These are phyloP conservation scores for Fraxinus americana DNA, from an alignment of 257 asterid genomes.

Conservation along the genomic window DNA sequence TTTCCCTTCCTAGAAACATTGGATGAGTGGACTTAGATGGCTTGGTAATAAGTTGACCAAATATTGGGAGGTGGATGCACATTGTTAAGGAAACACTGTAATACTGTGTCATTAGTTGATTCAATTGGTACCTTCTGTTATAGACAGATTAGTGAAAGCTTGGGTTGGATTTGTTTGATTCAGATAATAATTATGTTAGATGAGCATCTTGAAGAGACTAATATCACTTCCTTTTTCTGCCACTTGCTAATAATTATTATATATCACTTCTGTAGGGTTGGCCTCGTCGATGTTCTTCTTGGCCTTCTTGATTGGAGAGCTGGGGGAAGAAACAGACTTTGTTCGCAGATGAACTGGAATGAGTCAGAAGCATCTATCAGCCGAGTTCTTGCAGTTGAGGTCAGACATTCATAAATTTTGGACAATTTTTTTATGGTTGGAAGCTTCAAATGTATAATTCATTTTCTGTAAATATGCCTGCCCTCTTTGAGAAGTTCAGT, in stretches of 20 bases:
- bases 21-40: constrained; percentile 1
- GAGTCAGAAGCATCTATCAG: constrained; percentile 99
- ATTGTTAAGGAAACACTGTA: background rate
- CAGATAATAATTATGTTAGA: background rate
- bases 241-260: constrained; percentile 8
- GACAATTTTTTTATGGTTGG: background rate
- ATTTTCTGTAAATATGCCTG: background rate
- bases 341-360: constrained; percentile 95
- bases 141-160: background rate
- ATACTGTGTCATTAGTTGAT: constrained; percentile 5
- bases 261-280: constrained; percentile 66
- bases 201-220: constrained; percentile 17
- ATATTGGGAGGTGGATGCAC: background rate
- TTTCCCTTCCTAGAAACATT: background rate
- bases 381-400: constrained; percentile 95
- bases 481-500: background rate
- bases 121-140: background rate
- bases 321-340: constrained; percentile 82
- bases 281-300: constrained; percentile 96
- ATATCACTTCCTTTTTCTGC: constrained; percentile 6
- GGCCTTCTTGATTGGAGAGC: constrained; percentile 99
- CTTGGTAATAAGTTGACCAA: background rate
- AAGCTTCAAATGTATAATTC: background rate
- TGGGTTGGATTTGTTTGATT: constrained; percentile 17
- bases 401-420: constrained; percentile 32